Evolutionary conservation across 495 filamentous ascomycete species (phyloP), one percentile per base, ranked within the genome.

Genomic region (Aspergillus haitiensis): DNA sequence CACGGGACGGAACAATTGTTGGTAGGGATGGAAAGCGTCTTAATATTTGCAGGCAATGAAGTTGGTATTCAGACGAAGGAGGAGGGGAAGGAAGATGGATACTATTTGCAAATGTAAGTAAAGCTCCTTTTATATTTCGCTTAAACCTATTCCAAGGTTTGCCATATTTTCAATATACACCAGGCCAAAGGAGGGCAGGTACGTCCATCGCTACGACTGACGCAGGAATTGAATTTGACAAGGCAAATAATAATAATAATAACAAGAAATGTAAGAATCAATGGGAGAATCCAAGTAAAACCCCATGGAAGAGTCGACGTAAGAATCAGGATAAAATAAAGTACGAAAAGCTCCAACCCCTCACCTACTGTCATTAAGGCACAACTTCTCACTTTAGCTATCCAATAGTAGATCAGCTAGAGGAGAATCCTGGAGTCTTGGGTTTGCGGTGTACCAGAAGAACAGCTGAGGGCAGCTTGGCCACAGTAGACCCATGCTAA

Each of bases 71-170:
- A 47, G 27, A 47, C 37, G 45, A n/a, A 52, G 31, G 6, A 10
- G n/a, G 33, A n/a, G 12, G 13, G 6, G 15, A 34, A 21, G 21
- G 13, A 58, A 15, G 9, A 56, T 47, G 42, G 21, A 36, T 37
- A 21, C 48, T 59, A 12, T 52, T 35, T 7, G 15, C 3, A 5
- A 52, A 8, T n/a, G 27, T 59, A 37, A 59, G 56, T 16, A 59
- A 7, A 37, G 37, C 39, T 35, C 48, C 32, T 50, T 15, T 59
- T 59, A 59, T 47, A 52, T 52, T 16, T 15, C 48, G 5, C 32
- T 21, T 27, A 27, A 42, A 40, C 21, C 21, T 27, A 27, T 27
- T 27, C 21, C 21, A 27, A 27, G 21, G 21, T 27, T 27, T 27
- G 21, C 21, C 21, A 27, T 27, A 27, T 27, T 27, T 27, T 27